phyloP scores from a whole-genome alignment of 2,329 filamentous ascomycete genomes.

The Lasiodiplodia citricola region DNA sequence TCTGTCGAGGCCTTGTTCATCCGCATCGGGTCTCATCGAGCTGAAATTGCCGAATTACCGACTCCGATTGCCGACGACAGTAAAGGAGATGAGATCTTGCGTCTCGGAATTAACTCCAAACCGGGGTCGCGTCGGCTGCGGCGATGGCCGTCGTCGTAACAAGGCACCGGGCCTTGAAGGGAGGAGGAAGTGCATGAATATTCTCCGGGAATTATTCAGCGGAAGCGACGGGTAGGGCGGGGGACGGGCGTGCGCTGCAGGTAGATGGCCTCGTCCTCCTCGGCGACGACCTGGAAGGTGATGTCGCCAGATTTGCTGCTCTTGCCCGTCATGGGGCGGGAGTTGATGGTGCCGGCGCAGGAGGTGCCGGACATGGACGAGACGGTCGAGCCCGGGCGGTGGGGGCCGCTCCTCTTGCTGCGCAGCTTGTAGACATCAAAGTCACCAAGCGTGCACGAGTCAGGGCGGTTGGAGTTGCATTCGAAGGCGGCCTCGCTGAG shows the following conservation, averaged over 20 bases:
- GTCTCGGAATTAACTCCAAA: constrained; percentile 8
- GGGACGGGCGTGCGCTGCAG: constrained; percentile 11
- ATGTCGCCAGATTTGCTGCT: constrained; percentile 21
- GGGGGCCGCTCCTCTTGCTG: not conserved
- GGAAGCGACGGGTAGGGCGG: constrained; percentile 5
- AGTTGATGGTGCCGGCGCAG: constrained; percentile 22
- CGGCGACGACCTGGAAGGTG: constrained; percentile 14
- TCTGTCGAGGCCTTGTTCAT: constrained; percentile 11
- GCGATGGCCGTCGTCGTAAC: not conserved
- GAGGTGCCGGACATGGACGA: constrained; percentile 12
- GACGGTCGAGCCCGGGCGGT: constrained; percentile 11
- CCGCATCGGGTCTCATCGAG: constrained; percentile 23
- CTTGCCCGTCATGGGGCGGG: constrained; percentile 12
- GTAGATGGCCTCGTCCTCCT: constrained; percentile 19
- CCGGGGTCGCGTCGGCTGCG: constrained; percentile 13
- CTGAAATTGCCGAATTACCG: not conserved
- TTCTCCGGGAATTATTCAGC: not conserved
- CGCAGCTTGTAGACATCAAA: constrained; percentile 12
- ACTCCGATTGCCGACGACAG: constrained; percentile 16
- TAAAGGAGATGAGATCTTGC: constrained; percentile 5
- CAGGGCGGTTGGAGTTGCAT: constrained; percentile 15
- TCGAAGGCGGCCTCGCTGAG: not conserved
- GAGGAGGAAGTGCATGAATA: not conserved
- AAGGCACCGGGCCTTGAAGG: constrained; percentile 12
- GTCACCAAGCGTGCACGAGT: constrained; percentile 21